phyloP scores from a whole-genome alignment of 2,329 filamentous ascomycete species.

The Talaromyces sp. region DNA sequence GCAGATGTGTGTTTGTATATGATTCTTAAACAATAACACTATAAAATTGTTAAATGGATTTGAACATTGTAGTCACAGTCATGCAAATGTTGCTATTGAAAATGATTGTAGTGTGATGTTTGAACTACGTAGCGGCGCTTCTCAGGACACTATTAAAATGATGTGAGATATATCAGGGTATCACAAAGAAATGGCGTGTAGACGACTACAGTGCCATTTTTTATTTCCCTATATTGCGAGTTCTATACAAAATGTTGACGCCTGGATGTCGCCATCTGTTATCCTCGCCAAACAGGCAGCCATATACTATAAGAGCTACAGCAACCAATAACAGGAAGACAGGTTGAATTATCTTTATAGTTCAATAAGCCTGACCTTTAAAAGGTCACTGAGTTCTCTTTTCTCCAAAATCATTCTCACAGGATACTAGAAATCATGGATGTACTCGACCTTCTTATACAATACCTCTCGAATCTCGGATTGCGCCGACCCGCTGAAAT shows the following conservation, averaged over 20 bases:
- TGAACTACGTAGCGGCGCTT: neutral
- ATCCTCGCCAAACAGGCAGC: neutral
- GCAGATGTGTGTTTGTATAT: neutral
- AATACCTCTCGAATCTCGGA: neutral
- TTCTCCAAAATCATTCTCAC: neutral
- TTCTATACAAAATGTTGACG: neutral
- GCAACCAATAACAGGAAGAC: neutral
- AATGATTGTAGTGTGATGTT: neutral
- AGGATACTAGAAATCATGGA: neutral
- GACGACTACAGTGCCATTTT: neutral
- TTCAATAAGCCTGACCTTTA: neutral
- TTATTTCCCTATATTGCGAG: neutral
- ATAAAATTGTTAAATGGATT: neutral
- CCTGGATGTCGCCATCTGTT: neutral
- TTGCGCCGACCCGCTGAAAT: neutral
- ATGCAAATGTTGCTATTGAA: neutral
- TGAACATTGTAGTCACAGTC: too few species aligned
- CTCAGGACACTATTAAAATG: neutral
- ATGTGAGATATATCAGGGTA: neutral
- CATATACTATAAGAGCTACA: neutral
- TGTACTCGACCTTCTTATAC: neutral
- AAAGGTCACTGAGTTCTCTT: neutral
- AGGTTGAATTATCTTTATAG: neutral
- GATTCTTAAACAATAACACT: neutral
- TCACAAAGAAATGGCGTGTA: neutral